Evolutionary conservation across 441 rosid genomes (phyloP).

Genomic region (Pelargonium australe): DNA sequence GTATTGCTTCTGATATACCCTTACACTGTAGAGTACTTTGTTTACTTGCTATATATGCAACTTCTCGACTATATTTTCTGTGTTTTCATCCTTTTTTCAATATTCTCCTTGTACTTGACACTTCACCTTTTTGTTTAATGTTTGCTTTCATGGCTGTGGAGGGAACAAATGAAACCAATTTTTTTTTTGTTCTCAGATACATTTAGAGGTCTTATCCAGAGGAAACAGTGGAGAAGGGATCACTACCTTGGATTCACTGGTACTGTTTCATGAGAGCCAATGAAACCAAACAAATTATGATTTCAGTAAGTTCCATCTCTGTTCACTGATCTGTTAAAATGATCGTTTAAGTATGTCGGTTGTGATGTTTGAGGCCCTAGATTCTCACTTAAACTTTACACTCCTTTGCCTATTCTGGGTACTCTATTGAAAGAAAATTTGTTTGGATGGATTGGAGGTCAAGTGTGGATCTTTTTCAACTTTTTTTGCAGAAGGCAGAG

Average conservation of each 20-base stretch:
- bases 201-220: constrained; percentile 47
- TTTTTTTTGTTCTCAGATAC: constrained; percentile 42
- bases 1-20: no score
- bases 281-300: constrained; percentile 54
- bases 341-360: neutral
- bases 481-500: constrained; percentile 55
- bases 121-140: neutral
- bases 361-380: no score
- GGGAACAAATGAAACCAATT: neutral
- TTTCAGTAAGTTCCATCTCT: constrained; percentile 38
- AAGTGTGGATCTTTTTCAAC: neutral
- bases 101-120: neutral
- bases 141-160: neutral
- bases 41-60: no score
- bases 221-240: constrained; percentile 63
- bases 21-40: no score
- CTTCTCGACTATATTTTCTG: no score
- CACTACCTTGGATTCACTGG: constrained; percentile 74
- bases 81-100: no score
- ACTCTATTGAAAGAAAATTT: no score
- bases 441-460: neutral
- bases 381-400: no score
- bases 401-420: no score
- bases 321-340: neutral
- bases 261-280: constrained; percentile 78